A percentile compares a stretch with the other conserved stretches of the same genome.
These are phyloP conservation scores for Mediolabrus comicus DNA, from an alignment of 108 stramenopile genomes.

Conservation along the genomic window DNA sequence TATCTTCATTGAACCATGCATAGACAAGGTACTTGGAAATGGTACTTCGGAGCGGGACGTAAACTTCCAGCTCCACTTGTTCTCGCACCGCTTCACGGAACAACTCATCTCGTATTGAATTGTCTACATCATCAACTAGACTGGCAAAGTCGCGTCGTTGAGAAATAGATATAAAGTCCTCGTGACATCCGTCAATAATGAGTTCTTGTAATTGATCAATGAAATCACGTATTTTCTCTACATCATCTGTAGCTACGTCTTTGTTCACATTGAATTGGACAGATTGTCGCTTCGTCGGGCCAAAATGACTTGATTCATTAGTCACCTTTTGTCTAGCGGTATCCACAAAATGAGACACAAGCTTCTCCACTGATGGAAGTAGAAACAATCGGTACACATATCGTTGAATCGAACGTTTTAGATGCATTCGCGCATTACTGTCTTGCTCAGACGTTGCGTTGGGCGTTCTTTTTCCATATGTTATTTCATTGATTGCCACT, in stretches of 20 bases:
- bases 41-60: slow-evolving; percentile 77
- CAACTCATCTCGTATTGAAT: slow-evolving; percentile 51
- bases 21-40: slow-evolving; percentile 78
- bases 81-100: slow-evolving; percentile 79
- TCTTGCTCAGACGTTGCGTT: slow-evolving; percentile 36
- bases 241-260: slow-evolving; percentile 39
- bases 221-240: slow-evolving; percentile 62
- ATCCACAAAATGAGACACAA: slow-evolving; percentile 70
- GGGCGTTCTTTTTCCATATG: slow-evolving; percentile 30
- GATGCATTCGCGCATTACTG: slow-evolving; percentile 38
- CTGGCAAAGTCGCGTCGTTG: slow-evolving; percentile 49
- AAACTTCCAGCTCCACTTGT: slow-evolving; percentile 85
- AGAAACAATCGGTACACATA: slow-evolving; percentile 79
- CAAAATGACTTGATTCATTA: slow-evolving; percentile 33
- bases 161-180: slow-evolving; percentile 66
- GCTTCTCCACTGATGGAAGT: slow-evolving; percentile 57
- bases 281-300: slow-evolving; percentile 29
- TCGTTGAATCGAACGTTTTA: slow-evolving; percentile 73
- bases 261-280: slow-evolving; percentile 28
- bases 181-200: slow-evolving; percentile 70
- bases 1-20: slow-evolving; percentile 83
- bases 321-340: slow-evolving; percentile 38
- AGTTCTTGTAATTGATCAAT: slow-evolving; percentile 79
- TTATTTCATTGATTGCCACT: slow-evolving; percentile 41
- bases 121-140: slow-evolving; percentile 25